These are phyloP conservation scores for Botrytis elliptica DNA, from an alignment of 2,329 filamentous ascomycete species.

Conservation along the genomic window DNA sequence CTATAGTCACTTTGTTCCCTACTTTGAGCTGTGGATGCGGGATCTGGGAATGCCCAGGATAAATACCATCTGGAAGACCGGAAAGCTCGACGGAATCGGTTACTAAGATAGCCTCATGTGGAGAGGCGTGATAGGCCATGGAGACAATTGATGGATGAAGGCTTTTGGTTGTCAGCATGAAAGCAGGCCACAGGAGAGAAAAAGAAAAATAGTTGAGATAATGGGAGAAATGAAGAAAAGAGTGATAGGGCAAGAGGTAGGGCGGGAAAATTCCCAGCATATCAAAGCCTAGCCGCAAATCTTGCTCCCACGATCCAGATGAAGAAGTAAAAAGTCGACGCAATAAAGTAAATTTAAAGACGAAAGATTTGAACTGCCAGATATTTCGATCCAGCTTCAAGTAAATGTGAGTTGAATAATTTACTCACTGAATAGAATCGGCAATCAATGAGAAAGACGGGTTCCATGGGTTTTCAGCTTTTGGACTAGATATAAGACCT, in stretches of 20 bases:
- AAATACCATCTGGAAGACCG: conserved; percentile 50
- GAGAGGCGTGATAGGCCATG: conserved; percentile 49
- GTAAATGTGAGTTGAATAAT: neutral
- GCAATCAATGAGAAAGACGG: conserved; percentile 53
- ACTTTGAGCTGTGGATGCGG: conserved; percentile 49
- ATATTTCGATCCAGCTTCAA: neutral
- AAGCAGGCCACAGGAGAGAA: neutral
- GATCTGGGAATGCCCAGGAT: conserved; percentile 53
- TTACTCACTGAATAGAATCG: conserved; percentile 48
- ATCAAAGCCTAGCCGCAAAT: neutral
- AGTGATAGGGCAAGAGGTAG: neutral
- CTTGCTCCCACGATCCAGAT: neutral
- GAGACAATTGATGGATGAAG: conserved; percentile 50
- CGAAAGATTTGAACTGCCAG: no score
- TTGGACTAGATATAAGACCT: conserved; percentile 38
- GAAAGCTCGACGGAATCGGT: conserved; percentile 56
- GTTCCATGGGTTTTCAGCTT: neutral
- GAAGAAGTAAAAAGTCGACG: neutral
- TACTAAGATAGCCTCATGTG: conserved; percentile 49
- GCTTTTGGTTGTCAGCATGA: conserved; percentile 8
- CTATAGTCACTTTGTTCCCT: conserved; percentile 50
- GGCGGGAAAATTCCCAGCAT: neutral
- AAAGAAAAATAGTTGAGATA: neutral
- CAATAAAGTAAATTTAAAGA: no score
- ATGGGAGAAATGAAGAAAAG: neutral